Base-by-base conservation (phyloP, 2,329 filamentous ascomycete genomes). In the Ascochyta pisi region DNA sequence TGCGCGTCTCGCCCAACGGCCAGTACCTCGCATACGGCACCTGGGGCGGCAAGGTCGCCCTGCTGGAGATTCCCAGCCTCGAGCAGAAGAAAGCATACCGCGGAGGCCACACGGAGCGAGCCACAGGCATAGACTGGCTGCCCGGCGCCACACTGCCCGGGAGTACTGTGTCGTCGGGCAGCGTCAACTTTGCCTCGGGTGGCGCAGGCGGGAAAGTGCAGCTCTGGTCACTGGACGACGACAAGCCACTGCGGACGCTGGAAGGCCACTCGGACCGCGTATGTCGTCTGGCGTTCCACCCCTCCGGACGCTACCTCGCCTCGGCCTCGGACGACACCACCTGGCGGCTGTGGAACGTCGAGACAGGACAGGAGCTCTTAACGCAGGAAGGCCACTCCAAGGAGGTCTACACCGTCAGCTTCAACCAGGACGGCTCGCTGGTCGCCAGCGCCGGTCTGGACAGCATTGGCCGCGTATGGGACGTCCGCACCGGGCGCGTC, bases 291-390 rank as follows among this genome's bases (percentile, higher is more conserved):
- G 95, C 96, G 56, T 96, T 98, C 70, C 95, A 99, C 65, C 95
- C 95, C 0, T 96, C 91, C 0, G 94, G 94, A 3, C 84, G 84
- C 59, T 98, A 94, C 69, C 81, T 98, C 6, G 95, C 94, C 5
- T 96, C 93, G 1, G 95, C 95, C 6, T 96, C 92, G 0, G 95
- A 95, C 68, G 95, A 99, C 73, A 96, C 92, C 2, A 96, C 95
- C 0, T 99, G 95, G 95, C 87, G 94, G 40, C 81, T 99, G 31
- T 99, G 95, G 94, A 94, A 98, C 73, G 86, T 98, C 0, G 88
- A 91, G 64, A 95, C 89, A 0, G 91, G 87, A 0, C 88, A 88
- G 2, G 93, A 98, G 71, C 78, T 98, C 1, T 82, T 96, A 1
- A 82, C 96, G 1, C 95, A 99, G 75, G 94, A 98, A 77, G 95